Evolutionary conservation across 1,284 basidiomycete species (phyloP), one percentile per base, ranked within the genome.

Genomic region (Trichosporon ovoides): DNA sequence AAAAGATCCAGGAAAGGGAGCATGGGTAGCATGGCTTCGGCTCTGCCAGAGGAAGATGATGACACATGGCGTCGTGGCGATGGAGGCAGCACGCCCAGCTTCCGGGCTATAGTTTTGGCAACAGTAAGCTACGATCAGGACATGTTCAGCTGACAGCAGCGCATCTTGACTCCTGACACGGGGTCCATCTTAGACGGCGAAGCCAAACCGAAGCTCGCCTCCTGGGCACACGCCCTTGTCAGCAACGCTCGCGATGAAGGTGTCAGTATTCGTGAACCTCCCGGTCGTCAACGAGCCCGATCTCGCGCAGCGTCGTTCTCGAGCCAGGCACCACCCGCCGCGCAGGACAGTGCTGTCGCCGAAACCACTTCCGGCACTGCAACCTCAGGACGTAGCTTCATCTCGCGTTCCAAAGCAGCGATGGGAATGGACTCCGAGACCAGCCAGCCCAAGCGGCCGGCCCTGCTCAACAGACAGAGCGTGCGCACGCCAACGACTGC

Each of bases 101-200:
- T 73, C 57, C 59, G 64, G 22, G 75, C 76, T 3, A 71, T 77
- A 46, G 73, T 76, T 35, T 63, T 74, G 1, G 75, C 76, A 7
- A 77, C 76, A 3, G 71, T 75, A 56, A 66, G 74, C 61, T 18
- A n/a, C 14, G 22, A n/a, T 19, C 3, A 14, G 5, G 6, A 5
- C 33, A 12, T 7, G 12, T 10, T 2, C 2, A 18, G 34, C 38
- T 64, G 31, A 60, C 40, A 9, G 1, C 33, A 73, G n/a, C 84
- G 91, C 1, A 87, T 94, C 37, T 88, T 94, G 85, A 89, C 88
- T 0, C 82, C 85, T 2, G 89, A 90, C 65, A 83, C 89, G 0
- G 78, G 81, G 11, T 89, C 88, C 60, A 84, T 93, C 55, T 81
- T 93, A 3, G 79, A 82, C 1, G 85, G 88, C 66, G 80, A 84